phyloP scores from a whole-genome alignment of 2,329 filamentous ascomycete species.

The Neurospora sp. region DNA sequence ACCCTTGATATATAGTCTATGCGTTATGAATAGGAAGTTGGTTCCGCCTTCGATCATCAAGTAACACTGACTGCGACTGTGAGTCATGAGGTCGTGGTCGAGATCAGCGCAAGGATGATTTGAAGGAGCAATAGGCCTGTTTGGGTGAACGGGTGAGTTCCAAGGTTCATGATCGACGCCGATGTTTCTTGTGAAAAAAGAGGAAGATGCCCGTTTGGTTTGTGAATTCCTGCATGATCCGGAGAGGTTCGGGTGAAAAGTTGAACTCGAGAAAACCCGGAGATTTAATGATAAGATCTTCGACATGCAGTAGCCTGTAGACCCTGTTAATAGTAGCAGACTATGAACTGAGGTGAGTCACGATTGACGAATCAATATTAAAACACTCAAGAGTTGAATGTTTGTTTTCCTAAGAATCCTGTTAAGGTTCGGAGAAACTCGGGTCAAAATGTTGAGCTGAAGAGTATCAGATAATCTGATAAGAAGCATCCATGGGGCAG shows the following conservation, averaged over 20 bases:
- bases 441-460: background rate
- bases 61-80: background rate
- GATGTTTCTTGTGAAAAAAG: background rate
- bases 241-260: background rate
- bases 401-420: background rate
- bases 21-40: background rate
- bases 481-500: background rate
- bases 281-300: background rate
- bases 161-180: background rate
- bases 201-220: background rate
- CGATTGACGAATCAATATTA: background rate
- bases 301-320: rapidly evolving
- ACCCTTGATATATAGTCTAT: background rate
- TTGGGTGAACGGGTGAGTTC: background rate
- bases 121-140: background rate
- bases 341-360: background rate
- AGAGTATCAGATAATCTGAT: background rate
- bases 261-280: background rate
- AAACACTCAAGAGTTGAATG: background rate
- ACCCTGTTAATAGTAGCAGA: background rate
- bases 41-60: background rate
- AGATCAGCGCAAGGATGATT: background rate
- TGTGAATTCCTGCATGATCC: background rate
- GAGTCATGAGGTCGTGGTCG: background rate
- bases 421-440: too few species aligned